Base-by-base conservation (phyloP, 208 protist genomes). In the Plasmodiophora brassicae region DNA sequence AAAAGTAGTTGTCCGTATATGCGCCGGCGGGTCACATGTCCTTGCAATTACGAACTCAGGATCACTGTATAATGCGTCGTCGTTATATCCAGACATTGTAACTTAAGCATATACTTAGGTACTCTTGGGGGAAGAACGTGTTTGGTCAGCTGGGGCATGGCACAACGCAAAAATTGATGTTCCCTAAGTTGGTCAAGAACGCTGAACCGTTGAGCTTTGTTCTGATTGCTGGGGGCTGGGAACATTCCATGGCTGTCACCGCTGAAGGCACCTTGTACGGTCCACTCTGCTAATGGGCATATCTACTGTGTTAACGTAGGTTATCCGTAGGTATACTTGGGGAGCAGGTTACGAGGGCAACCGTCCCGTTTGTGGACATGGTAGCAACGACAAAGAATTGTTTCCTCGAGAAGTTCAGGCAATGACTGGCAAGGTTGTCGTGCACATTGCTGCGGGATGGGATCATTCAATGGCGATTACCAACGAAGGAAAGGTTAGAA, bases 191-290 rank as follows among this genome's bases (percentile, higher is more conserved):
- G 5, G 65, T 78, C 20, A 78, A 78, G 41, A 5, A n/a, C 41
- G 65, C 65, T 38, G 65, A 78, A 38, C 41, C 65, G 20, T 32
- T 78, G 5, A 8, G n/a, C 10, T 78, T 78, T 78, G 65, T 78
- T 32, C n/a, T 78, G 41, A 78, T 78, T 44, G 65, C 65, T 36
- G 65, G 65, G 10, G 65, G 65, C 20, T 78, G 65, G 65, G 65
- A 78, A 38, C 65, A 78, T 78, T 78, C 65, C 65, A 78, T 78
- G 65, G 65, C 65, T n/a, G 65, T 78, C 14, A 78, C 65, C 5
- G 5, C 65, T 5, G 65, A 78, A 36, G 65, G 65, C 65, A 38
- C 32, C 20, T 38, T 78, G 65, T 78, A 78, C 5, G 65, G 20
- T 32, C 10, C 5, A 44, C 41, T 78, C n/a, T n/a, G n/a, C n/a